Conservation (phyloP, 2,329 filamentous ascomycete genomes). For the Cryphonectria nitschkei region DNA sequence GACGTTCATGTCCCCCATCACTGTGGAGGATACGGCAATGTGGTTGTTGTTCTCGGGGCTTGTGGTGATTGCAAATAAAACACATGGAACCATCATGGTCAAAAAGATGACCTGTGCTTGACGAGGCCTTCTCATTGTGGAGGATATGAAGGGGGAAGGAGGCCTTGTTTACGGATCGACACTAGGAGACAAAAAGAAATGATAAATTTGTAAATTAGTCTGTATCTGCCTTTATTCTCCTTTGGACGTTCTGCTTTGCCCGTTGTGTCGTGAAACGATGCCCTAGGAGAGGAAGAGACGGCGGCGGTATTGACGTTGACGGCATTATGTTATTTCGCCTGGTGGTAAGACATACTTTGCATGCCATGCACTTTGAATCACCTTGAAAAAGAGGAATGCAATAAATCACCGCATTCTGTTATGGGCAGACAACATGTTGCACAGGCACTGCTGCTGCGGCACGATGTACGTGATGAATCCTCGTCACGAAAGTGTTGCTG, state of each 20-base stretch:
- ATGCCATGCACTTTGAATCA: not conserved
- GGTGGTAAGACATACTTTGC: not conserved
- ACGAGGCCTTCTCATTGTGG: not conserved
- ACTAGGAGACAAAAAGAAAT: not conserved
- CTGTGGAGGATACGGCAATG: not conserved
- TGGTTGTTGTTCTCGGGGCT: not conserved
- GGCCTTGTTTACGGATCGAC: not conserved
- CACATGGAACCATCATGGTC: not conserved
- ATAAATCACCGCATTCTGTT: not conserved
- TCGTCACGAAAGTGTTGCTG: not conserved
- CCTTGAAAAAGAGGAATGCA: not conserved
- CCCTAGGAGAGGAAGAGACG: not conserved
- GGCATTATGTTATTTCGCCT: not conserved
- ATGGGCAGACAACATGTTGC: not conserved
- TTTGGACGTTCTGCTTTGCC: not conserved
- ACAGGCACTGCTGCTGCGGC: not conserved
- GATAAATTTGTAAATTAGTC: not conserved
- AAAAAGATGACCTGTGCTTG: conserved; percentile 1
- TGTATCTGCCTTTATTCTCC: not conserved
- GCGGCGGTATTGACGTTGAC: not conserved
- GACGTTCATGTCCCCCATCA: not conserved
- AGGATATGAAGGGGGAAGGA: not conserved
- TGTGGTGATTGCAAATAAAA: not conserved
- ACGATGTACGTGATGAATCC: not conserved
- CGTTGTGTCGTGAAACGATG: not conserved